Evolutionary conservation across 129 eudicot genomes (phyloP), one percentile per base, ranked within the genome.

Genomic region (Scalesia atractyloides): DNA sequence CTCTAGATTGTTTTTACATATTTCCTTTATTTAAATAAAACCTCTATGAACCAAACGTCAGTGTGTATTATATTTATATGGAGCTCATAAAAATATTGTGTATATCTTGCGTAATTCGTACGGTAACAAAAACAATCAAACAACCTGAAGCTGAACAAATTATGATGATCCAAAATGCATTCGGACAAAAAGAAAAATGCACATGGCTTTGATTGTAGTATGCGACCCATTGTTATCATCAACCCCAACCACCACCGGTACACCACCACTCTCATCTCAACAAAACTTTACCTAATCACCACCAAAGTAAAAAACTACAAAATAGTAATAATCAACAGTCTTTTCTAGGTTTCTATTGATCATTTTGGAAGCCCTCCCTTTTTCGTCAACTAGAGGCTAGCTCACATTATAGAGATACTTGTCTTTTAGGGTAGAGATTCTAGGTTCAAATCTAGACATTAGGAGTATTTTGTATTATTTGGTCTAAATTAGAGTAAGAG

Each of bases 161-260:
- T 59, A 30, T 60, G 65, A 60, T 60, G 44, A 13, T 60, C 43
- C 41, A 30, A 22, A 22, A 30, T 26, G 10, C 65, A 60, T 0
- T 2, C 19, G 65, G 65, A 60, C 65, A 60, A 14, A 60, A 60
- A 5, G 12, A 30, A 60, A 60, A 60, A 26, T 30, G 65, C 65
- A 60, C 65, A 60, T 60, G 65, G 65, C 65, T 60, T 60, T 60
- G 43, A 26, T 13, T 26, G 43, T 60, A 11, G 64, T 58, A 24
- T 22, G 39, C 64, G 13, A 58, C 39, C 16, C 15, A 58, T 58
- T 2, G 26, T 53, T 17, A 9, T 22, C 18, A 58, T 20, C 62
- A 33, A 60, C 66, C 18, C 34, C 66, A 1, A 13, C 43, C 19
- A 26, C n/a, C 65, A 60, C 12, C 2, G 46, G 46, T 41, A 11